Evolutionary conservation across 306 rosid species (phyloP).

Genomic region (Lathyrus sativus): DNA sequence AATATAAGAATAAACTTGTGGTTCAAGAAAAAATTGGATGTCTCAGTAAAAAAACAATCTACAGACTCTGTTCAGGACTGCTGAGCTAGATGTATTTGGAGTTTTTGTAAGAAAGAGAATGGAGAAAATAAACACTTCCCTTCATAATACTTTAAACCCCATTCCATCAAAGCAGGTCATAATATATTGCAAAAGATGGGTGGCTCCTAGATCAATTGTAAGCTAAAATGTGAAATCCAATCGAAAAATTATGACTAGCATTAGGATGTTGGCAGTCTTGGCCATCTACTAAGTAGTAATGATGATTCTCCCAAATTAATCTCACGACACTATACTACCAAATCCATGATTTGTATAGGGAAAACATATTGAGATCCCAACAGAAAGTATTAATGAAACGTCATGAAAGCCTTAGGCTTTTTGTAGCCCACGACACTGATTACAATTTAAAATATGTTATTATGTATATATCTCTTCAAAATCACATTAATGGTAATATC

Average conservation of each 20-base stretch:
- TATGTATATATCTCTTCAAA: slow-evolving; percentile 17
- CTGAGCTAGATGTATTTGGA: slow-evolving; percentile 8
- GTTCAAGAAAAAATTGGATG: slow-evolving; percentile 12
- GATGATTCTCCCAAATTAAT: slow-evolving; percentile 18
- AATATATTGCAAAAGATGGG: neutral
- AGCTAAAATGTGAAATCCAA: slow-evolving; percentile 23
- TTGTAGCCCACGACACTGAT: slow-evolving; percentile 10
- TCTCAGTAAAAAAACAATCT: slow-evolving; percentile 1
- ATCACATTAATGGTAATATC: slow-evolving; percentile 2
- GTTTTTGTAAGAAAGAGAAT: neutral
- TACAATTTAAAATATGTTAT: slow-evolving; percentile 3
- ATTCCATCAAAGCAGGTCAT: slow-evolving; percentile 8
- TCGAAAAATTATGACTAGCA: slow-evolving; percentile 2
- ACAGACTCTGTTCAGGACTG: neutral
- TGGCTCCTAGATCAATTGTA: neutral
- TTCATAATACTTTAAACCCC: slow-evolving; percentile 29
- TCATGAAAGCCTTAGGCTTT: slow-evolving; percentile 28
- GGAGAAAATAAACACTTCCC: neutral
- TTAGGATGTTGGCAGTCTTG: slow-evolving; percentile 4
- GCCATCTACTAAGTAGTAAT: slow-evolving; percentile 23
- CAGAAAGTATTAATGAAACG: neutral
- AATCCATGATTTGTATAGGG: neutral
- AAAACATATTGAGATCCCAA: neutral
- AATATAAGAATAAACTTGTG: slow-evolving; percentile 15
- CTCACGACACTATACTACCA: neutral